A percentile compares a stretch with the other conserved stretches of the same genome.
These are phyloP conservation scores for Pseudohyphozyma bogoriensis DNA, from an alignment of 768 basidiomycete species.

Conservation along the genomic window DNA sequence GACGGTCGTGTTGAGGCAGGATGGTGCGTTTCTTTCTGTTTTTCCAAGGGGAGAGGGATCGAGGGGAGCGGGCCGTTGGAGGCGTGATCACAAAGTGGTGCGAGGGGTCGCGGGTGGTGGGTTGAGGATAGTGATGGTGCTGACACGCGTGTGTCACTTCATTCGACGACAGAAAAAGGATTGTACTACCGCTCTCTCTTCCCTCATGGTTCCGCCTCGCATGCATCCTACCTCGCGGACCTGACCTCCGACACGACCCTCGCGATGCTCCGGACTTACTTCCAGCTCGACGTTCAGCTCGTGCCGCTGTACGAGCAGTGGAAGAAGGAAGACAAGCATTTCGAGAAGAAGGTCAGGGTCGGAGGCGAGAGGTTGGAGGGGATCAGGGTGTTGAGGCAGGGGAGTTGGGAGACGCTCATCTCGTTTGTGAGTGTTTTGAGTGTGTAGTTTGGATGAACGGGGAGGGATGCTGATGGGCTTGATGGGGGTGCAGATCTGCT, in stretches of 20 bases:
- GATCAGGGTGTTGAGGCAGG: conserved; percentile 77
- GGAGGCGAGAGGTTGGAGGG: conserved; percentile 56
- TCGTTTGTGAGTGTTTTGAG: conserved; percentile 59
- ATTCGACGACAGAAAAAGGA: conserved; percentile 4
- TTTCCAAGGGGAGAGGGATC: too few species aligned
- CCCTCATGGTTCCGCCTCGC: conserved; percentile 39
- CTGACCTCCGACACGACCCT: conserved; percentile 55
- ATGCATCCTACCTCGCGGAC: conserved; percentile 28
- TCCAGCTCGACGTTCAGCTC: conserved; percentile 73
- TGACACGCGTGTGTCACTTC: neutral
- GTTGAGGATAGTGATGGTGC: too few species aligned
- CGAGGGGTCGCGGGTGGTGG: too few species aligned
- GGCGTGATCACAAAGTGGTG: too few species aligned
- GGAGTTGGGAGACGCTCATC: conserved; percentile 89
- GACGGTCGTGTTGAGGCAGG: conserved; percentile 71
- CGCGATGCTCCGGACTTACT: conserved; percentile 71
- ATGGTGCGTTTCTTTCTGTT: conserved; percentile 33
- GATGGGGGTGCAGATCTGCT: conserved; percentile 76
- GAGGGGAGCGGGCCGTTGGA: too few species aligned
- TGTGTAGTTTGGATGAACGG: too few species aligned
- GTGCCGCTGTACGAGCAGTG: conserved; percentile 62
- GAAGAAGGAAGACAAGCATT: conserved; percentile 63
- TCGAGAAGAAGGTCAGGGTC: conserved; percentile 45
- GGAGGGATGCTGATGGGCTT: too few species aligned
- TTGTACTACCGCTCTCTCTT: conserved; percentile 56